Base-by-base conservation (phyloP, 2,329 filamentous ascomycete species). In the Aspergillus felis region DNA sequence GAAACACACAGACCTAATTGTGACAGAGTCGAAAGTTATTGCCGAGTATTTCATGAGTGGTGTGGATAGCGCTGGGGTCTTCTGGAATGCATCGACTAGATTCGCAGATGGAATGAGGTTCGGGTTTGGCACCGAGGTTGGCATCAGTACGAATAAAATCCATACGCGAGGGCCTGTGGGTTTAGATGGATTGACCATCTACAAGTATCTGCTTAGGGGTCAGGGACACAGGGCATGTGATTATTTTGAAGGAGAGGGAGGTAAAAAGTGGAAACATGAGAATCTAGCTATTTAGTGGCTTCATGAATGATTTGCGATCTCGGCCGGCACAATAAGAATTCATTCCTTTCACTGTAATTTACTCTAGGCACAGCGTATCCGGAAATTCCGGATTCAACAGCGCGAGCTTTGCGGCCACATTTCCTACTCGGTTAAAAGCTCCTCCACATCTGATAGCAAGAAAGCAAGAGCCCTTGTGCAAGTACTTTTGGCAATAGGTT, bases 141-240 rank as follows among this genome's bases (percentile, higher is more conserved):
- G 94, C 55, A 97, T 99, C 76, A 95, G 90, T 78, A 99, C 94
- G 51, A 99, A 97, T 81, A 99, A 97, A 81, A 96, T 99, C 62
- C 94, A 99, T 73, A 90, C 91, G 1, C 82, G 94, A 52, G 94
- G 94, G 0, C 94, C 94, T 0, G 94, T 99, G 5, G 94, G 94
- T 1, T 79, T 99, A 53, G 94, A 97, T 70, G 94, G 94, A 0
- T 76, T 99, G 73, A 96, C 91, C 72, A 97, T 97, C 61, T 97
- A 99, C 79, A 97, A 97, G 80, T 99, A 97, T 80, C 86, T 94
- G 74, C 82, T 99, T 61, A 81, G 89, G 41, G 94, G 93, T 0
- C 80, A 84, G 58, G 94, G 92, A 9, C 94, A 99, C 64, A 81
- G 87, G n/a, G 91, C 90, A 24, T 84, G 84, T 0, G 86, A 85